phyloP scores from a whole-genome alignment of 148 eudicot genomes.

The Rhododendron ferrugineum region DNA sequence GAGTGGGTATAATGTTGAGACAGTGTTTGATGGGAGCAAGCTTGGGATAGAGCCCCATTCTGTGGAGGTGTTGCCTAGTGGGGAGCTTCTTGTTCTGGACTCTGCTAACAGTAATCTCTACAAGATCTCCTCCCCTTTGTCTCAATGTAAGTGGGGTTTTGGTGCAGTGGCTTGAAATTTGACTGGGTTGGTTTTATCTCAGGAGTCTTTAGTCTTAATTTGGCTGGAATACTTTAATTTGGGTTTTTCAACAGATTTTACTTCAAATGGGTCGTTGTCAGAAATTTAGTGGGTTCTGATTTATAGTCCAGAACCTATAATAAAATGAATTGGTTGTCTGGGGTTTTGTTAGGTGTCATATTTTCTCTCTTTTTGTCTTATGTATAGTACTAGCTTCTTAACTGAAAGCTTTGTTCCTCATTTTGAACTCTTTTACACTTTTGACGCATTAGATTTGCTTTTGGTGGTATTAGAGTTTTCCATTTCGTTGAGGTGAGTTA shows the following conservation, averaged over 20 bases:
- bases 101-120: slow-evolving; percentile 89
- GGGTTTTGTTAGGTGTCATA: slow-evolving; percentile 2
- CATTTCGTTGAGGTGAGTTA: neutral
- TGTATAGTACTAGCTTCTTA: neutral
- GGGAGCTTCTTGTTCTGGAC: slow-evolving; percentile 92
- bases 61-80: slow-evolving; percentile 71
- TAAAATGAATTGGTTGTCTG: slow-evolving; percentile 1
- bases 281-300: slow-evolving; percentile 13
- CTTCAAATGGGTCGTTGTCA: neutral
- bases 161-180: neutral
- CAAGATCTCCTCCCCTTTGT: slow-evolving; percentile 83
- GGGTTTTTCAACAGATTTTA: neutral
- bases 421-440: neutral
- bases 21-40: slow-evolving; percentile 99
- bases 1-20: slow-evolving; percentile 92
- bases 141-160: slow-evolving; percentile 57
- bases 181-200: neutral
- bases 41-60: slow-evolving; percentile 90
- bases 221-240: neutral
- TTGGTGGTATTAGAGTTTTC: neutral
- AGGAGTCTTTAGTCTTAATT: neutral
- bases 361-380: neutral
- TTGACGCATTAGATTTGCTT: neutral
- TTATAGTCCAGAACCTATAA: slow-evolving; percentile 6
- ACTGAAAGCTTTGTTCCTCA: neutral